Base-by-base conservation (phyloP, 306 rosid species). In the Prunus armeniaca region DNA sequence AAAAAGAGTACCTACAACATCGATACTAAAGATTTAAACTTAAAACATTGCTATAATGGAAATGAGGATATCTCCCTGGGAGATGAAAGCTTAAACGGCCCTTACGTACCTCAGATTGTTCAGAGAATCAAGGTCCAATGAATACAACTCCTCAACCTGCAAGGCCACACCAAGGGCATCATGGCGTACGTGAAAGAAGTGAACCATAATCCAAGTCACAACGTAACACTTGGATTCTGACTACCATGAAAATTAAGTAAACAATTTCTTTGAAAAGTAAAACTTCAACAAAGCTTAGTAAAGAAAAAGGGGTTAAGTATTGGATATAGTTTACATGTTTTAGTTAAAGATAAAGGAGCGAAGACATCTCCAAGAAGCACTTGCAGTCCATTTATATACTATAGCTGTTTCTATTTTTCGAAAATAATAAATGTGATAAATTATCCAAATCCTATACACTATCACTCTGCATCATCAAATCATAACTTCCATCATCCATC, bases 81-180 rank as follows among this genome's bases (percentile, higher is more conserved):
- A 25, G 17, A 74, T 56, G 47, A 81, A 38, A 83, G 54, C 63
- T 82, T 75, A 74, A 72, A 78, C 52, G 58, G 67, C 45, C 8
- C 28, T 30, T 27, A 66, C 84, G n/a, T 20, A 90, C 99, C 93
- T 92, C 72, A 95, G 89, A 83, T 80, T 90, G 86, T 90, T 82
- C 67, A 95, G 93, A 72, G 96, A 83, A 63, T 95, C 97, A 32
- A 79, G 63, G 84, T 95, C 97, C 87, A 95, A 82, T 2, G 99
- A 95, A 82, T 95, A 95, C 50, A 95, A 81, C 80, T 95, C 97
- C 84, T 95, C 99, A 57, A 95, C 99, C 99, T 95, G 89, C 76
- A 84, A 86, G 80, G 49, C 73, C 61, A 71, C 17, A 79, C 78
- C 27, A 73, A 56, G 20, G 76, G 76, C 52, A 80, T 71, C 45